These are phyloP conservation scores for Raphanus sativus DNA, from an alignment of 345 rosid genomes.

Conservation along the genomic window DNA sequence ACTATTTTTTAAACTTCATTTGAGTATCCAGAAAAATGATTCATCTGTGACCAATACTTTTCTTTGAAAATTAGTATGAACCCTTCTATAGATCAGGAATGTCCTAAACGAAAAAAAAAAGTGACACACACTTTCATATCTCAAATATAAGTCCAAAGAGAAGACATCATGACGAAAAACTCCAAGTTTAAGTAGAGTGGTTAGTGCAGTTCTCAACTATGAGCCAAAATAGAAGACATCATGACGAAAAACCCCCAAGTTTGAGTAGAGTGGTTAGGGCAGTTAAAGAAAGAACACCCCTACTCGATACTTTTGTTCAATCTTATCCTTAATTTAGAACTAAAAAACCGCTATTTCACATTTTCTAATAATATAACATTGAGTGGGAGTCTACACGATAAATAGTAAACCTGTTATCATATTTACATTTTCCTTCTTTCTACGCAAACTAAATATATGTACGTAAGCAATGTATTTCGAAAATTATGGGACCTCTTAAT, in stretches of 20 bases:
- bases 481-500: background rate
- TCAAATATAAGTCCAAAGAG: constrained; percentile 16
- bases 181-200: constrained; percentile 70
- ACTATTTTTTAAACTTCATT: background rate
- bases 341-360: constrained; percentile 1
- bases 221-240: constrained; percentile 27
- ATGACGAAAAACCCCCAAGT: constrained; percentile 34
- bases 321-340: constrained; percentile 21
- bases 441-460: background rate
- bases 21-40: no score
- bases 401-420: background rate
- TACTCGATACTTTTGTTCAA: constrained; percentile 7
- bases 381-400: background rate
- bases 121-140: background rate
- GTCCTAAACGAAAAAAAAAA: background rate
- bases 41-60: background rate
- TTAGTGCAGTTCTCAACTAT: constrained; percentile 36
- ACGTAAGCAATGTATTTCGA: background rate
- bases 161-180: constrained; percentile 26
- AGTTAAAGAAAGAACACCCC: constrained; percentile 68
- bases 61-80: background rate
- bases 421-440: background rate
- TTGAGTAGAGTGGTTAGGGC: constrained; percentile 93
- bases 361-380: background rate
- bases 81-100: no score